Percentiles rank a stretch among this genome's conserved stretches.
These are phyloP conservation scores for Osmozyma mogii DNA, from an alignment of 805 yeast species.

Conservation along the genomic window DNA sequence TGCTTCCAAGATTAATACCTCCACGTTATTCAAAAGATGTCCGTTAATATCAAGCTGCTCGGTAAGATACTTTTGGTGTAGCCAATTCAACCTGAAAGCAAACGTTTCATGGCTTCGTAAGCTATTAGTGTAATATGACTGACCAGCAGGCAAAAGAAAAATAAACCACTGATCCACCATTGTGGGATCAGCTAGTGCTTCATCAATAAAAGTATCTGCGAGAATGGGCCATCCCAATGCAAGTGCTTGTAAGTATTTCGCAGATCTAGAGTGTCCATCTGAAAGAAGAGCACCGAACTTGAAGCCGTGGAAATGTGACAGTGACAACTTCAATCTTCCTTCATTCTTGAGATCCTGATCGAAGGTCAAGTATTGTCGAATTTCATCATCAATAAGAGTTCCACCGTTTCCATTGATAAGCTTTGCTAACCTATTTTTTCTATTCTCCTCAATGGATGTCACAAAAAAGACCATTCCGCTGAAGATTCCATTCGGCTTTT, in stretches of 20 bases:
- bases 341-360: conserved; percentile 5
- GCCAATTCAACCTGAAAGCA: conserved; percentile 32
- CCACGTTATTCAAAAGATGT: conserved; percentile 21
- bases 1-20: conserved; percentile 29
- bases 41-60: conserved; percentile 38
- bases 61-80: conserved; percentile 19
- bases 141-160: conserved; percentile 69
- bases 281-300: conserved; percentile 64
- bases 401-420: conserved; percentile 37
- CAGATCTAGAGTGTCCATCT: conserved; percentile 50
- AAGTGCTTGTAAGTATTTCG: conserved; percentile 68
- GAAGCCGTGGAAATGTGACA: conserved; percentile 11
- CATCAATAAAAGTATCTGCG: conserved; percentile 47
- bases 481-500: conserved; percentile 7
- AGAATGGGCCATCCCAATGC: conserved; percentile 85
- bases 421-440: conserved; percentile 22
- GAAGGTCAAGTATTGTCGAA: conserved; percentile 21
- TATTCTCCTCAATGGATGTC: conserved; percentile 27
- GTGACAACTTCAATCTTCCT: conserved; percentile 5
- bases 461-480: conserved; percentile 25
- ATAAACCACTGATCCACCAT: conserved; percentile 36
- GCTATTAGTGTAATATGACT: conserved; percentile 38
- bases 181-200: conserved; percentile 29
- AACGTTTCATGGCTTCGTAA: conserved; percentile 44
- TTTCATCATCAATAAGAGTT: conserved; percentile 26